Conservation (phyloP, 495 filamentous ascomycete species). For the Aspergillus olivimuriae region DNA sequence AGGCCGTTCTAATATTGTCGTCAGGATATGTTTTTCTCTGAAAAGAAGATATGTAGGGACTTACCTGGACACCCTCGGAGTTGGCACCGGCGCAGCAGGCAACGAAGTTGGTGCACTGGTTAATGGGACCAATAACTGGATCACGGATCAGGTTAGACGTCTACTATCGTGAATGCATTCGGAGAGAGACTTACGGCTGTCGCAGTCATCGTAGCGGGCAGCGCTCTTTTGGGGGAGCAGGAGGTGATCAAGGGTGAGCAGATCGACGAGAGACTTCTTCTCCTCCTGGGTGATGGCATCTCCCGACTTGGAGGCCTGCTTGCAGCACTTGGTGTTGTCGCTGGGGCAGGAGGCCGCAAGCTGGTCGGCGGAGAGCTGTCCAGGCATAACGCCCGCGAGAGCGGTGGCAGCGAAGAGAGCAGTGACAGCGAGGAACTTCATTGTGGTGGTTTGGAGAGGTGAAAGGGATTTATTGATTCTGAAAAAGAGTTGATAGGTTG, state of each 20-base stretch:
- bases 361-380: background rate
- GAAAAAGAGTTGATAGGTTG: background rate
- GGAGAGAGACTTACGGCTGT: background rate
- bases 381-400: conserved; percentile 1
- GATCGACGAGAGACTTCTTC: background rate
- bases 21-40: too few relatives aligned
- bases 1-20: background rate
- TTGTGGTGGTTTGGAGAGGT: conserved; percentile 4
- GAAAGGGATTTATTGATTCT: background rate
- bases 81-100: too few relatives aligned
- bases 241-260: background rate
- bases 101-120: background rate
- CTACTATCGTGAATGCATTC: too few relatives aligned
- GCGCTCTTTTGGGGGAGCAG: background rate
- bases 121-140: background rate
- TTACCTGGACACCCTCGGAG: too few relatives aligned
- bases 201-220: background rate
- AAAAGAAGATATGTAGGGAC: too few relatives aligned
- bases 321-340: background rate
- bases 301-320: background rate
- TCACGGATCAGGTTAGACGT: too few relatives aligned
- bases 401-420: conserved; percentile 8
- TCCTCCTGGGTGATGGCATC: background rate
- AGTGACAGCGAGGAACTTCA: conserved; percentile 8
- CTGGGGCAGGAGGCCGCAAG: background rate